These are phyloP conservation scores for Clarireedia homoeocarpa DNA, from an alignment of 2,329 filamentous ascomycete species.

Conservation along the genomic window DNA sequence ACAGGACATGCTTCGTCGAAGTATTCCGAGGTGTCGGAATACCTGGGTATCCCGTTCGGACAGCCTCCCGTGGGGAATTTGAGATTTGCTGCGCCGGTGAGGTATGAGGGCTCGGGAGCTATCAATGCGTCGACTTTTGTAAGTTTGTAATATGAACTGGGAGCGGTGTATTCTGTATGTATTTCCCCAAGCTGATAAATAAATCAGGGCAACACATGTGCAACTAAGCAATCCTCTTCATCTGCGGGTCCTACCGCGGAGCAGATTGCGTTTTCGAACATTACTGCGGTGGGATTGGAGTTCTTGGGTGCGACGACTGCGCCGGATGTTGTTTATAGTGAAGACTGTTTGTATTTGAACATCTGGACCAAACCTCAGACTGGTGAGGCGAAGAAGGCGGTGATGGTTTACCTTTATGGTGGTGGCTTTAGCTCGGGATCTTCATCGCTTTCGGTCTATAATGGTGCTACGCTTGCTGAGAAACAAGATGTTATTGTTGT, in stretches of 20 bases:
- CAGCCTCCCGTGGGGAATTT: constrained; percentile 33
- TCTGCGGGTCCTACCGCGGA: background rate
- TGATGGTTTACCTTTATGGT: constrained; percentile 37
- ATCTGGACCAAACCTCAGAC: constrained; percentile 29
- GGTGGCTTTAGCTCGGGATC: constrained; percentile 30
- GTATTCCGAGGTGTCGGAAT: constrained; percentile 25
- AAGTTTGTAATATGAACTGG: constrained; percentile 1
- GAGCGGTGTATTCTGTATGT: constrained; percentile 16
- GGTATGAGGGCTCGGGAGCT: constrained; percentile 9
- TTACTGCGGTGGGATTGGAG: constrained; percentile 1
- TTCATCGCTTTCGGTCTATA: constrained; percentile 1
- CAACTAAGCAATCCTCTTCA: background rate
- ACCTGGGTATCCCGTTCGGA: constrained; percentile 36
- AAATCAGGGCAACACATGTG: background rate
- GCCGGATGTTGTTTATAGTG: constrained; percentile 11
- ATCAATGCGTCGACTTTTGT: constrained; percentile 23
- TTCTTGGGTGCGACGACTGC: constrained; percentile 1
- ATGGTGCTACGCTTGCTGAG: constrained; percentile 1
- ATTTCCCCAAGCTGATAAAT: background rate
- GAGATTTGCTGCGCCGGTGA: constrained; percentile 28
- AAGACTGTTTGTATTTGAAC: constrained; percentile 33
- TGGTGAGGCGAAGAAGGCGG: constrained; percentile 27
- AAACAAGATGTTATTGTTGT: constrained; percentile 7
- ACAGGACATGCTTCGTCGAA: constrained; percentile 20
- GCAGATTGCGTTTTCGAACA: background rate